These are phyloP conservation scores for Neolentinus lepideus DNA, from an alignment of 1,284 basidiomycete species.

Conservation along the genomic window DNA sequence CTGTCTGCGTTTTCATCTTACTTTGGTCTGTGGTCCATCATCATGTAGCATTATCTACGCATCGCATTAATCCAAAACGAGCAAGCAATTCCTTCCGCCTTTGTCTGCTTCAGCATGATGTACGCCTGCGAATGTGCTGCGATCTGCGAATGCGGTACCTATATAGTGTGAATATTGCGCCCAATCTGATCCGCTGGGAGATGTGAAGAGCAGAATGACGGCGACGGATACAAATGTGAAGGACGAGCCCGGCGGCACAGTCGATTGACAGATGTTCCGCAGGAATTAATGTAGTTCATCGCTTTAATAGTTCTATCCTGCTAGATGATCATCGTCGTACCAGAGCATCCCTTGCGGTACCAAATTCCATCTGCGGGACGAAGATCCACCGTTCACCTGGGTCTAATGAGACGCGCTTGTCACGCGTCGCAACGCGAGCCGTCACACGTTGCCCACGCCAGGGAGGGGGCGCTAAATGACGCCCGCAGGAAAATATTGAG, in stretches of 20 bases:
- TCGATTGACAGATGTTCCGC: neutral
- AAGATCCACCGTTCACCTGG: neutral
- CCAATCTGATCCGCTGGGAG: neutral
- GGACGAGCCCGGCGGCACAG: neutral
- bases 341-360: too few relatives aligned
- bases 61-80: conserved; percentile 2
- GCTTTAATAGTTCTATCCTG: neutral
- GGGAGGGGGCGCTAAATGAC: too few relatives aligned
- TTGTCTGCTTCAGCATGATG: neutral
- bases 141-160: too few relatives aligned
- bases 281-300: neutral
- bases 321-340: neutral
- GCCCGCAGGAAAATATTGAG: too few relatives aligned
- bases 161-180: too few relatives aligned
- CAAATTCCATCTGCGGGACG: too few relatives aligned
- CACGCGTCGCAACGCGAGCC: neutral
- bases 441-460: neutral
- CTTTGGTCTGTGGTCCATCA: conserved; percentile 10
- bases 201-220: neutral
- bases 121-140: neutral
- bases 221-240: too few relatives aligned
- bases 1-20: conserved; percentile 7
- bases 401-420: neutral
- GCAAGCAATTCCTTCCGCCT: neutral
- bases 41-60: conserved; percentile 17